Evolutionary conservation across 2,329 filamentous ascomycete genomes (phyloP), one percentile per base, ranked within the genome.

Genomic region (Macrophomina tecta): DNA sequence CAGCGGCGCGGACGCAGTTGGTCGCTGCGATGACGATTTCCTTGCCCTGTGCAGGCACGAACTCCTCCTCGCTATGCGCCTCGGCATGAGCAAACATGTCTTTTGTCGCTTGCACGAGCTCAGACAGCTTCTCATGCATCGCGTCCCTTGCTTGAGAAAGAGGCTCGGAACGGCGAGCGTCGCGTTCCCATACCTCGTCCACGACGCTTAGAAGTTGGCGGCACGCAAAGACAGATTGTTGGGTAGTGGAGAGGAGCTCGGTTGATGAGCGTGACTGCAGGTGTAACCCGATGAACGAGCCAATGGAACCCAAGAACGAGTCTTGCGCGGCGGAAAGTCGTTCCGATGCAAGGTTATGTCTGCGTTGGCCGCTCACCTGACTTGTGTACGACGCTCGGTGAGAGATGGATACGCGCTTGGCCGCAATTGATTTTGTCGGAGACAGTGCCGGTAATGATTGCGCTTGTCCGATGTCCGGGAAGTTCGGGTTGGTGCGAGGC

Each of bases 201-300:
- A 97, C 87, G 11, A 97, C 89, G 16, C 88, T 85, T 61, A 97
- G 83, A 58, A 98, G 84, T 70, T 90, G 88, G 55, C 90, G 90
- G 69, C 94, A 96, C 2, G 94, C 93, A 7, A 88, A 85, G 9
- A 94, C 91, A 8, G 94, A 92, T 76, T 94, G 90, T 75, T 92
- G 90, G 56, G 96, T 94, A 16, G 92, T 93, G 11, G 89, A 81
- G 38, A 93, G 88, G 58, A 98, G 85, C 76, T 97, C 93, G 1
- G 91, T 88, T 8, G 93, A 90, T 7, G 93, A 95, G 69, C 95
- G 90, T n/a, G 94, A 95, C 76, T 97, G 93, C 68, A 97, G 84
- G 78, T 97, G 93, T 66, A 97, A 85, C 16, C 95, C 95, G 76
- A 98, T 94, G 77, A 98, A 97, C 4, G 93, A 96, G 61, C 92